Base-by-base conservation (phyloP, 257 asterid species). In the Capsicum rhomboideum region DNA sequence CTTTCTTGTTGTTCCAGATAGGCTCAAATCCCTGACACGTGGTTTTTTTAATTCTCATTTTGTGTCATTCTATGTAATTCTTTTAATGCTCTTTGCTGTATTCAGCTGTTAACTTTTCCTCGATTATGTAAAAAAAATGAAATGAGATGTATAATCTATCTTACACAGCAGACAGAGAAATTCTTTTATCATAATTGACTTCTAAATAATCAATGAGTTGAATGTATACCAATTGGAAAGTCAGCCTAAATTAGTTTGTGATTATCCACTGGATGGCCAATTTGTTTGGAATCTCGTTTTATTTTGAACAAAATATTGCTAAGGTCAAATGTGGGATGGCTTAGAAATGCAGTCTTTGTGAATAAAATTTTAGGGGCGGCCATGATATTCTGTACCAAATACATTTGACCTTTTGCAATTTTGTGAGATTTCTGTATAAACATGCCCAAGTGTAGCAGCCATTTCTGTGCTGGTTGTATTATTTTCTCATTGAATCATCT, bases 81-180 rank as follows among this genome's bases (percentile, higher is more conserved):
- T 75, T 81, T 71, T 79, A 29, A 16, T 80, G 67, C 75, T 50
- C 31, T 71, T 79, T 71, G 78, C 64, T 79, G 82, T 23, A n/a
- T 68, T 61, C 79, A 66, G 84, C 82, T 88, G 87, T 83, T 80
- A 58, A 53, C 84, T 83, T 74, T 79, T 75, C 34, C 56, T 59
- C 37, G 53, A 79, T 88, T 75, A 85, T 85, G 85, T 85, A 52
- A 68, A 63, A 34, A 34, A 63, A 26, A 26, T 63, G 40, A 28
- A 88, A 37, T 80, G 91, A 87, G 88, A 83, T 85, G 91, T 88
- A 87, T 68, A 87, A 82, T 86, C 72, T 58, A 82, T 82, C 66
- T 72, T 78, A 46, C 56, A 85, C 85, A 90, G 88, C 85, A 55
- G 84, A 84, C 75, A 83, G 85, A 58, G 83, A 85, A 56, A 53